Conservation (phyloP, 2,329 filamentous ascomycete genomes). For the Pseudogymnoascus sp. region DNA sequence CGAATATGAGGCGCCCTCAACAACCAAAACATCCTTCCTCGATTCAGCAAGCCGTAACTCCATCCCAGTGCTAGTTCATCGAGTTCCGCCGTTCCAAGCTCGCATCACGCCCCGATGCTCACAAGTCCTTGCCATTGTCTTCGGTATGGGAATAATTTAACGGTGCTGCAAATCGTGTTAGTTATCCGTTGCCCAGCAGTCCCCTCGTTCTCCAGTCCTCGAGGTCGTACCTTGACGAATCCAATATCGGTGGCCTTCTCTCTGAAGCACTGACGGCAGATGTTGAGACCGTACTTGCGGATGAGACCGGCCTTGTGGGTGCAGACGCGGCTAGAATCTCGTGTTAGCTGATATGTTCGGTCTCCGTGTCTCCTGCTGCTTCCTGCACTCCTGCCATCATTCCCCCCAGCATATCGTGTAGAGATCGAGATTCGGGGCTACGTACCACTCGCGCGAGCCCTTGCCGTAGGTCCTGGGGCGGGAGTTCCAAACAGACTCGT, state of each 20-base stretch:
- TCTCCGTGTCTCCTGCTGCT: not conserved
- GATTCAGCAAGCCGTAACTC: slow-evolving; percentile 12
- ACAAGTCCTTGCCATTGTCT: slow-evolving; percentile 10
- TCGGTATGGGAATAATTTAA: slow-evolving; percentile 12
- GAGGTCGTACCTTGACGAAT: slow-evolving; percentile 56
- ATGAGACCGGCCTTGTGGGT: slow-evolving; percentile 98
- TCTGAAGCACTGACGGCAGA: slow-evolving; percentile 73
- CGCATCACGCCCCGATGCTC: slow-evolving; percentile 8
- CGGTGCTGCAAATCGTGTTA: slow-evolving; percentile 13
- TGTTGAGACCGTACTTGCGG: slow-evolving; percentile 98
- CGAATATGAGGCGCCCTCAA: slow-evolving; percentile 9
- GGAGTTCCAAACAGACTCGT: slow-evolving; percentile 99
- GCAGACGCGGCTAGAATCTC: slow-evolving; percentile 61
- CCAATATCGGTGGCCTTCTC: slow-evolving; percentile 67
- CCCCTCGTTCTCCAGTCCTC: not conserved
- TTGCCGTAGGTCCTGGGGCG: slow-evolving; percentile 96
- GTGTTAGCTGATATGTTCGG: slow-evolving; percentile 17
- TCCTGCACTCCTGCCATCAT: slow-evolving; percentile 19
- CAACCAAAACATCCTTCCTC: slow-evolving; percentile 9
- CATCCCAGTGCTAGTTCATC: slow-evolving; percentile 12
- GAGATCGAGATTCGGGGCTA: slow-evolving; percentile 16
- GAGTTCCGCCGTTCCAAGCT: slow-evolving; percentile 10
- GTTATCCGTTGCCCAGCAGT: not conserved
- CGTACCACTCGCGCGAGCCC: slow-evolving; percentile 89
- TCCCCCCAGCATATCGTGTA: slow-evolving; percentile 19